Evolutionary conservation across 1,139 yeast species (phyloP).

Genomic region (Candida buenavistaensis): DNA sequence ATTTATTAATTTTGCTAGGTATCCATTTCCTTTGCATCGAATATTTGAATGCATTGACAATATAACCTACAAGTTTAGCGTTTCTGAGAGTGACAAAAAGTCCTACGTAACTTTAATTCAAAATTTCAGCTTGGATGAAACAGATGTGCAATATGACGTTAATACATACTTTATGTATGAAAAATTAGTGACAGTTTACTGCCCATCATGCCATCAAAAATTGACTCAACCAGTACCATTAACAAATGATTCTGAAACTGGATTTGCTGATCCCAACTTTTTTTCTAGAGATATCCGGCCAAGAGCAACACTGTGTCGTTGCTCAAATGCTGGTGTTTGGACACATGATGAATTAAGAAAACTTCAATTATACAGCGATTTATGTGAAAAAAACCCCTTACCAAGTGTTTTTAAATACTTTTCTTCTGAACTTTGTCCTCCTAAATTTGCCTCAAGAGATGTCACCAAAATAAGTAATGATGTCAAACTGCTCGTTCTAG

Average conservation of each 20-base stretch:
- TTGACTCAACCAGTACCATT: constrained; percentile 16
- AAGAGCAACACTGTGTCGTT: too few relatives aligned
- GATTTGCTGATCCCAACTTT: constrained; percentile 25
- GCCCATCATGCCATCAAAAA: constrained; percentile 20
- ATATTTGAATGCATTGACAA: constrained; percentile 22
- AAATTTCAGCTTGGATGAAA: constrained; percentile 2
- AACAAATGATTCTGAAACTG: constrained; percentile 16
- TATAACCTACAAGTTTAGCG: constrained; percentile 21
- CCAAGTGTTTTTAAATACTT: constrained; percentile 16
- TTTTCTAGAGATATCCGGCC: too few relatives aligned
- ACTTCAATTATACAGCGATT: constrained; percentile 25
- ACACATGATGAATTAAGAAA: constrained; percentile 22
- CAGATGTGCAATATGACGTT: constrained; percentile 5
- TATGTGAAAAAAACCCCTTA: constrained; percentile 12
- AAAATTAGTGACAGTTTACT: constrained; percentile 11
- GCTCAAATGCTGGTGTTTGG: too few relatives aligned
- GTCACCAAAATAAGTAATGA: background rate
- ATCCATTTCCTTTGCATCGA: constrained; percentile 28
- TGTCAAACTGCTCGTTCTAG: background rate
- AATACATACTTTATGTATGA: constrained; percentile 7
- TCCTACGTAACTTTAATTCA: constrained; percentile 2
- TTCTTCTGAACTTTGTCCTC: constrained; percentile 4
- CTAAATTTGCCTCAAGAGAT: constrained; percentile 1
- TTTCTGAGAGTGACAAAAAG: constrained; percentile 6
- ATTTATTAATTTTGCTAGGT: constrained; percentile 21